A percentile compares a stretch with the other conserved stretches of the same genome.
These are phyloP conservation scores for Beta vulgaris DNA, from an alignment of 148 eudicot genomes.

Conservation along the genomic window DNA sequence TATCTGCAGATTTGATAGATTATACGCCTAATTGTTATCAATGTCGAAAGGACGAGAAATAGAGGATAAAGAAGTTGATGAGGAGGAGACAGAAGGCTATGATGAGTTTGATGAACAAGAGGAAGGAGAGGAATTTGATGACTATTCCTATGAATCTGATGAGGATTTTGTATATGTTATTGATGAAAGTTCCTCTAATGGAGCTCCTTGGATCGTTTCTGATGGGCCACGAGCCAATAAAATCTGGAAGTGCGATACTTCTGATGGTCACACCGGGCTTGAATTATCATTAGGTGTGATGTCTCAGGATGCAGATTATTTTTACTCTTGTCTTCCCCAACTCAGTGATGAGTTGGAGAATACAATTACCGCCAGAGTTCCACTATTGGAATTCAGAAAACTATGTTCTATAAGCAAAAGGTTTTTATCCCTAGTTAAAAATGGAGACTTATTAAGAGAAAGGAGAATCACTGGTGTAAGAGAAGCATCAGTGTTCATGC, in stretches of 20 bases:
- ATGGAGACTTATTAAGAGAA: slow-evolving; percentile 48
- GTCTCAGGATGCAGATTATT: slow-evolving; percentile 52
- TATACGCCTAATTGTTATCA: slow-evolving; percentile 6
- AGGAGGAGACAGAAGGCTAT: slow-evolving; percentile 19
- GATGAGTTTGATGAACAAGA: slow-evolving; percentile 19
- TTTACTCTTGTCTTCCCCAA: slow-evolving; percentile 8
- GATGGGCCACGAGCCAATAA: slow-evolving; percentile 25
- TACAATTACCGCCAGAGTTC: slow-evolving; percentile 33
- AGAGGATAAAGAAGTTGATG: slow-evolving; percentile 15
- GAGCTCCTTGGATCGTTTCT: slow-evolving; percentile 9
- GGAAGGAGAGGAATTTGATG: slow-evolving; percentile 7
- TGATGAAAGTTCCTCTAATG: not conserved
- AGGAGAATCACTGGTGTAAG: slow-evolving; percentile 43
- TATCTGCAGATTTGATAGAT: slow-evolving; percentile 13
- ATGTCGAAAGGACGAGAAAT: slow-evolving; percentile 35
- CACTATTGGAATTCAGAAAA: slow-evolving; percentile 28
- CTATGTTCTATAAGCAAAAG: slow-evolving; percentile 24
- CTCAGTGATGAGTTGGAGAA: slow-evolving; percentile 48
- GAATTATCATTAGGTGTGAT: slow-evolving; percentile 23
- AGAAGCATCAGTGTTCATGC: slow-evolving; percentile 55
- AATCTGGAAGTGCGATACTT: slow-evolving; percentile 29
- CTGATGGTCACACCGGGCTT: slow-evolving; percentile 2
- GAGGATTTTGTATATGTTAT: not conserved
- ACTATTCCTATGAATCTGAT: not conserved
- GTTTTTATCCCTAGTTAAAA: slow-evolving; percentile 28